Conservation (phyloP, 768 basidiomycete genomes). For the Termitomyces sp. region DNA sequence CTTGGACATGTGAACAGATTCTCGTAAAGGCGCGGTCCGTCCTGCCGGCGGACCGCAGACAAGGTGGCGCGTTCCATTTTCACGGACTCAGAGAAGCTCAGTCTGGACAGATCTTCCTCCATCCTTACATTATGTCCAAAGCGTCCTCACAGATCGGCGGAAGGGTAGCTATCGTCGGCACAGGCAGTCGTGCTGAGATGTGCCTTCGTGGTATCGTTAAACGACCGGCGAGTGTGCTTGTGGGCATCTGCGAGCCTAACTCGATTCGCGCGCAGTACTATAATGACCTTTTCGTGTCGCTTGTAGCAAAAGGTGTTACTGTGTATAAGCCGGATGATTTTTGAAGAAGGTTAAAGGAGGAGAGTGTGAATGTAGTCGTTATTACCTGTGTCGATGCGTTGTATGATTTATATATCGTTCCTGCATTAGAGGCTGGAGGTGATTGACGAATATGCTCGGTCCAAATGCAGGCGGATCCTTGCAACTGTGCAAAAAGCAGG, state of each 20-base stretch:
- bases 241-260: conserved; percentile 44
- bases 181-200: conserved; percentile 36
- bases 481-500: conserved; percentile 38
- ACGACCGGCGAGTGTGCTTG: conserved; percentile 32
- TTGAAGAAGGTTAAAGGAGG: conserved; percentile 37
- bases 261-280: conserved; percentile 38
- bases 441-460: conserved; percentile 4
- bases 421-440: conserved; percentile 35
- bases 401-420: conserved; percentile 42
- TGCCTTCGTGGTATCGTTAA: conserved; percentile 41
- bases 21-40: background rate
- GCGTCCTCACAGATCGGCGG: conserved; percentile 22
- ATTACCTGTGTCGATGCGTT: conserved; percentile 44
- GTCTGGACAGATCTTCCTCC: background rate
- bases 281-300: conserved; percentile 31
- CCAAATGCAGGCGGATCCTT: conserved; percentile 39
- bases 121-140: conserved; percentile 16
- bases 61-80: background rate
- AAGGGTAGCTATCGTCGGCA: conserved; percentile 36
- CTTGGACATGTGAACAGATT: background rate
- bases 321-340: conserved; percentile 36
- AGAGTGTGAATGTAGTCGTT: conserved; percentile 40
- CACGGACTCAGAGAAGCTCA: background rate
- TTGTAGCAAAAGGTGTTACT: conserved; percentile 31
- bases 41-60: background rate